Percentiles rank a stretch among this genome's conserved stretches.
Evolutionary conservation across 495 filamentous ascomycete genomes (phyloP).

Genomic region (Tuber brumale): DNA sequence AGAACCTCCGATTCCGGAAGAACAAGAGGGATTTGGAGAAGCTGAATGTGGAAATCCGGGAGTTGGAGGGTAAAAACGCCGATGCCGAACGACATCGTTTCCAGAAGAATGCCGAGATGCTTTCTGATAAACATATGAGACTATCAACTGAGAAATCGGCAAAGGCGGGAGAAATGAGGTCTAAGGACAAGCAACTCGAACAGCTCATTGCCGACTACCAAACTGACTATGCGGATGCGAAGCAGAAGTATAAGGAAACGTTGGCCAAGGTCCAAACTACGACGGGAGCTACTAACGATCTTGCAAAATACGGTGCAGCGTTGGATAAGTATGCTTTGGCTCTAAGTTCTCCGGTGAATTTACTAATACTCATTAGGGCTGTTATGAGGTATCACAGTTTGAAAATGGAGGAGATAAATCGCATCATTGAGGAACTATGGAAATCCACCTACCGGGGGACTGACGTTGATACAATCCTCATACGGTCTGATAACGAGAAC

Average conservation of each 20-base stretch:
- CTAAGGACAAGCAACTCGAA: slow-evolving; percentile 71
- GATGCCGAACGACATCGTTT: slow-evolving; percentile 73
- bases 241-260: slow-evolving; percentile 72
- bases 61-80: slow-evolving; percentile 73
- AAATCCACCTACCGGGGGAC: slow-evolving; percentile 94
- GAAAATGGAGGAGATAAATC: slow-evolving; percentile 99
- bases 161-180: slow-evolving; percentile 65
- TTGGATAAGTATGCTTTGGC: slow-evolving; percentile 58
- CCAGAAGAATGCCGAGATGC: slow-evolving; percentile 56
- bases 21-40: slow-evolving; percentile 59
- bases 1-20: slow-evolving; percentile 79
- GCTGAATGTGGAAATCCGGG: slow-evolving; percentile 62
- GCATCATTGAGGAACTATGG: slow-evolving; percentile 91
- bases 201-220: slow-evolving; percentile 70
- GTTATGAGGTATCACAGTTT: slow-evolving; percentile 93
- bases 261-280: slow-evolving; percentile 90
- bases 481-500: slow-evolving; percentile 78
- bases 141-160: slow-evolving; percentile 53
- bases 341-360: background rate
- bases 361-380: slow-evolving; percentile 47
- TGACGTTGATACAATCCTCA: slow-evolving; percentile 93
- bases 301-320: slow-evolving; percentile 69
- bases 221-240: slow-evolving; percentile 76
- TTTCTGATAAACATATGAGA: slow-evolving; percentile 57
- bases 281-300: slow-evolving; percentile 83